Base-by-base conservation (phyloP, 225 moss, liverwort and hornwort genomes). In the Sphagnum contortum region DNA sequence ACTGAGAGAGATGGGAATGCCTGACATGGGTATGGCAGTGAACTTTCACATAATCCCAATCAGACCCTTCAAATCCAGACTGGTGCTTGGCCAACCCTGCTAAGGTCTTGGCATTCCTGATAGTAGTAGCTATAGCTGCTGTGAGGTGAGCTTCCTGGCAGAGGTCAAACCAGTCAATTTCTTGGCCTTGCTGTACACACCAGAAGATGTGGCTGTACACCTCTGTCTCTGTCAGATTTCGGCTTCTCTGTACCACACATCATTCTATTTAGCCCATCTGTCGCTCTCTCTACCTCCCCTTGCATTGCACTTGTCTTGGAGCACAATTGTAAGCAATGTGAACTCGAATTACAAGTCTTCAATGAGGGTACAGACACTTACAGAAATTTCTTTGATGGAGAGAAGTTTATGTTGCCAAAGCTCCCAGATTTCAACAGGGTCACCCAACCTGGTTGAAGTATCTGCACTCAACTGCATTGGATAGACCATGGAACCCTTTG, bases 11-110 rank as follows among this genome's bases (percentile, higher is more conserved):
- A 68, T 72, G 70, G 63, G 51, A 77, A 80, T 75, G 80, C 77
- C 72, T 84, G 72, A 84, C 84, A 84, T 84, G 80, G 77, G 55
- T 70, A 66, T 77, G 80, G 69, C 84, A 84, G 60, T 84, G 70
- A 49, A 84, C 77, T 64, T 77, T 77, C 68, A 84, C 70, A 5
- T 44, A 52, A 50, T 72, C 79, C 49, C 77, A 73, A 63, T 84
- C 80, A 73, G 80, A 80, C 48, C 75, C 51, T 6, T 66, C 77
- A 58, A 71, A 68, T 59, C 77, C 75, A 60, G 77, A 77, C 7
- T 77, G 77, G 53, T 63, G 77, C 4, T 29, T 29, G 29, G 72
- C 72, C 54, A 73, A 60, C 5, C 77, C 77, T 49, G 80, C 83
- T 57, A 68, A 74, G 3, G 70, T 64, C 66, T 84, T 84, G 44